Evolutionary conservation across 495 filamentous ascomycete species (phyloP), one percentile per base, ranked within the genome.

Genomic region (Penicillium egyptiacum): DNA sequence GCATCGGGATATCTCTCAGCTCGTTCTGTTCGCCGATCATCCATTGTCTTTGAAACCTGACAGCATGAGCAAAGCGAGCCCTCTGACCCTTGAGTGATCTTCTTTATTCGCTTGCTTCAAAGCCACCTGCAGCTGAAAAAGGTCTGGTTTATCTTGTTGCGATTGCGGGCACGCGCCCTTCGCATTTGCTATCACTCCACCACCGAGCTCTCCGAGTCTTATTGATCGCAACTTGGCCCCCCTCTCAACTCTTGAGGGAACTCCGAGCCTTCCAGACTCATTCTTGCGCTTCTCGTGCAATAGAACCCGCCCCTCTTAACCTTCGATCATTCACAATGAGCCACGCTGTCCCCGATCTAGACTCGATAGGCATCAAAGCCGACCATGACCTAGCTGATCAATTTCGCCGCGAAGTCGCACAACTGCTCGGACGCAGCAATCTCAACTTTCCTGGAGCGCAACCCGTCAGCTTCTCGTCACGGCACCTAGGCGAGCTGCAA

Each of bases 361-460:
- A 78, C 39, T 57, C 55, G 16, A 66, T 79, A 16, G 92, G 92
- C 50, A 72, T 87, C 55, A 88, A 84, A 64, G 81, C 84, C 35
- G 80, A 84, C 7, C 72, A 67, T 40, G 73, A 81, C 0, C 75
- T 90, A 23, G 78, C 83, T 17, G 68, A 80, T 22, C 71, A 74
- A 16, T 80, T 96, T 68, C 86, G 89, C 45, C 71, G 75, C 55
- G 87, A 90, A 69, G 91, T 98, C 44, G 88, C 91, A 19, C 57
- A 74, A 11, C 79, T 98, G 35, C 84, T 98, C 4, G 81, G 83
- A 25, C 82, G 91, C 57, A 81, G 75, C 53, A 81, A 79, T 44
- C 68, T 74, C 25, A 78, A 69, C 56, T 98, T 98, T 57, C 94
- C 94, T 4, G 94, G 94, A 60, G 93, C 94, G 46, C 94, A 98